Conservation (phyloP, 1,139 yeast genomes). For the Yamadazyma atlantica region DNA sequence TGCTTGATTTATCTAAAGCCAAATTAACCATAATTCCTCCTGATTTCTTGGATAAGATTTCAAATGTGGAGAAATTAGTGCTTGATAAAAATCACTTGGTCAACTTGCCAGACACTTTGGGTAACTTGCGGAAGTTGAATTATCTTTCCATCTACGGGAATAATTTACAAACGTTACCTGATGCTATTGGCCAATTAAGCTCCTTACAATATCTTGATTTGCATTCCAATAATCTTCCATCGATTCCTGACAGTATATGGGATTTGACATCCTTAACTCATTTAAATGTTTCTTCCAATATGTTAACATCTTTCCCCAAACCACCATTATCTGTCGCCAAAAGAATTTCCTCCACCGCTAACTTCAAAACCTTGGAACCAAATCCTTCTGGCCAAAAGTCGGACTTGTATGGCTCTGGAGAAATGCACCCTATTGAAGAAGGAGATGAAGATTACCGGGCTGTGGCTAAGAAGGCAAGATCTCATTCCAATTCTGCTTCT, state of each 20-base stretch:
- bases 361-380: constrained; percentile 16
- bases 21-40: constrained; percentile 74
- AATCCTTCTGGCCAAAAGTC: neutral
- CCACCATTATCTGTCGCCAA: constrained; percentile 44
- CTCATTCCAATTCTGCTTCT: constrained; percentile 2
- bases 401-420: neutral
- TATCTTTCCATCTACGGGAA: constrained; percentile 74
- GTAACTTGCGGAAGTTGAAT: constrained; percentile 55
- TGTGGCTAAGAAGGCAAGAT: neutral
- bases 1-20: constrained; percentile 77
- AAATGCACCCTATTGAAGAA: constrained; percentile 9
- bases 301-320: constrained; percentile 65
- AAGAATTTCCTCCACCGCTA: constrained; percentile 34
- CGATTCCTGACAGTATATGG: constrained; percentile 71
- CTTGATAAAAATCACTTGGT: constrained; percentile 84
- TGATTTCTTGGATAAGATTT: constrained; percentile 59
- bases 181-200: constrained; percentile 58
- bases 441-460: neutral
- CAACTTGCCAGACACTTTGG: constrained; percentile 69
- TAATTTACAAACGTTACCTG: constrained; percentile 72
- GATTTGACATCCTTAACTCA: constrained; percentile 53
- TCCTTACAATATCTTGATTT: constrained; percentile 72
- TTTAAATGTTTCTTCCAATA: constrained; percentile 80
- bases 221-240: constrained; percentile 81
- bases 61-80: constrained; percentile 70